Evolutionary conservation across 192 early-diverging fungal genomes (phyloP).

Genomic region (Geranomyces michiganensis): DNA sequence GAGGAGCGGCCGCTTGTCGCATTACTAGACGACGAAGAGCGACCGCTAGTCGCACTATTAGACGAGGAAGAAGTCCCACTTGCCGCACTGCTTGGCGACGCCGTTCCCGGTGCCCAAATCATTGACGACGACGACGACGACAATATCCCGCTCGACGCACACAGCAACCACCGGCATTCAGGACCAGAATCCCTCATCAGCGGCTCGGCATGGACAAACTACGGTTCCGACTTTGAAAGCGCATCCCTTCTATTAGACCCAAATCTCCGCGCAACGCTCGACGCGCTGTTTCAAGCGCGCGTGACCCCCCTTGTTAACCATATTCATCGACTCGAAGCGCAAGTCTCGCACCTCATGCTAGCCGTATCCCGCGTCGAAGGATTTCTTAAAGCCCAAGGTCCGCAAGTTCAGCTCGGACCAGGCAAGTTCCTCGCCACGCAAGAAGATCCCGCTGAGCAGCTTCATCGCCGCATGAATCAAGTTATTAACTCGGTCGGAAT

Average conservation of each 20-base stretch:
- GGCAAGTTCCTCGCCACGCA: conserved; percentile 8
- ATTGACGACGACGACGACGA: conserved; percentile 13
- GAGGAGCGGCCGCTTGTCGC: conserved; percentile 2
- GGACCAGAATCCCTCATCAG: neutral
- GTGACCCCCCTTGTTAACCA: conserved; percentile 4
- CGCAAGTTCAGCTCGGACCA: conserved; percentile 13
- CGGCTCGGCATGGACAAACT: neutral
- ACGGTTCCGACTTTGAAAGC: neutral
- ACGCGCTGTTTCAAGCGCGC: conserved; percentile 9
- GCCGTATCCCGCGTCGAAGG: neutral
- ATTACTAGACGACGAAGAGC: neutral
- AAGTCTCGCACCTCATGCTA: conserved; percentile 2
- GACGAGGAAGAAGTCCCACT: conserved; percentile 24
- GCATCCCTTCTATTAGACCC: neutral
- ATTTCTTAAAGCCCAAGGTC: neutral
- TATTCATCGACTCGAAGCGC: conserved; percentile 15
- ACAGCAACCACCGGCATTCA: neutral
- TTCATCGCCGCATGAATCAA: neutral
- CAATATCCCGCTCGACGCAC: neutral
- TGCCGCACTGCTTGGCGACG: neutral
- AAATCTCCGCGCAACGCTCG: neutral
- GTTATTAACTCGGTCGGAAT: conserved; percentile 1
- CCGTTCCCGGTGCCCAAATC: too few relatives aligned
- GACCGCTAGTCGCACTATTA: too few relatives aligned
- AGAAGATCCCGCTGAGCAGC: conserved; percentile 18